phyloP scores from a whole-genome alignment of 2,329 filamentous ascomycete genomes.

The Clonostachys rhizophaga region DNA sequence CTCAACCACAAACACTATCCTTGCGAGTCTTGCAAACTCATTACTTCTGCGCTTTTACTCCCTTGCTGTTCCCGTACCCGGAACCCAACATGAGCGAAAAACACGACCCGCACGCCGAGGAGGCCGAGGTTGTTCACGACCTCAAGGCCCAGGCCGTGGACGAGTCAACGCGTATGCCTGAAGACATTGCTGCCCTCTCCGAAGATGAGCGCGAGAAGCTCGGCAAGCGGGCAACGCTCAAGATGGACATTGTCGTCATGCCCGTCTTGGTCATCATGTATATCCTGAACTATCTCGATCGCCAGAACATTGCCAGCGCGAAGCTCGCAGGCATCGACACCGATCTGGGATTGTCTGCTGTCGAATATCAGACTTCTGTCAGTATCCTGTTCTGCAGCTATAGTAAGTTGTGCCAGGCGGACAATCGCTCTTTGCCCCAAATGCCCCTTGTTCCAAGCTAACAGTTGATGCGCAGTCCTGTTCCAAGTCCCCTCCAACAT shows the following conservation, averaged over 20 bases:
- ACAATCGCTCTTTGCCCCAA: constrained; percentile 29
- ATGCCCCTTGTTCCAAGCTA: constrained; percentile 33
- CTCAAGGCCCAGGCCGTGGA: neutral
- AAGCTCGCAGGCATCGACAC: constrained; percentile 18
- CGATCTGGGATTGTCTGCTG: constrained; percentile 26
- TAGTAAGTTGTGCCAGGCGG: constrained; percentile 15
- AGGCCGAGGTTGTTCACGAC: neutral
- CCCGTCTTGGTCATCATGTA: constrained; percentile 26
- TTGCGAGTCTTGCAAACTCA: no score
- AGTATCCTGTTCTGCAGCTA: constrained; percentile 22
- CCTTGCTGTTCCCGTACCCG: no score
- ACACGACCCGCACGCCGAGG: neutral
- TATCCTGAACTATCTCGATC: constrained; percentile 16
- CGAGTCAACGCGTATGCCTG: neutral
- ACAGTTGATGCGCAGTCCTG: constrained; percentile 43
- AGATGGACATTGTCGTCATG: constrained; percentile 22
- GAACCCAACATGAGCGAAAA: neutral
- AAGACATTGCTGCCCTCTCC: neutral
- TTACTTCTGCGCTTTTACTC: no score
- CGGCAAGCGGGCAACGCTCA: constrained; percentile 8
- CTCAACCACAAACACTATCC: no score
- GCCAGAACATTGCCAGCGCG: constrained; percentile 8
- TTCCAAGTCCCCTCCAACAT: constrained; percentile 59
- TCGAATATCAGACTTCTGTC: constrained; percentile 28
- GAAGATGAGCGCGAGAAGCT: constrained; percentile 2